Evolutionary conservation across 352 stramenopile species (phyloP).

Genomic region (Globisporangium iwayamae): DNA sequence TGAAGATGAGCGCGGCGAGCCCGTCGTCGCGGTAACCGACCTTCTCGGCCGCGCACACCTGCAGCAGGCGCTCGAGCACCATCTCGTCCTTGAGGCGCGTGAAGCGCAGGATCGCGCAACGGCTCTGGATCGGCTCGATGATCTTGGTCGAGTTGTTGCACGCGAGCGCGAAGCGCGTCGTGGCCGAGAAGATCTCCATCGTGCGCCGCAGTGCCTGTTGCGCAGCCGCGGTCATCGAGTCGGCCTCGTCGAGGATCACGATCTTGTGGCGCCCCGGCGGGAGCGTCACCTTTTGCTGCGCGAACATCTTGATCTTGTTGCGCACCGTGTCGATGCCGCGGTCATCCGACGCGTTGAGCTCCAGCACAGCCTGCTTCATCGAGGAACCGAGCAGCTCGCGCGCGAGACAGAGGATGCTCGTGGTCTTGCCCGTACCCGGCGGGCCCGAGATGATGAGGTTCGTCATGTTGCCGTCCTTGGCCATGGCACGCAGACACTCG

Average conservation of each 20-base stretch:
- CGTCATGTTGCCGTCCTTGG: conserved; percentile 96
- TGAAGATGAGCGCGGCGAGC: conserved; percentile 98
- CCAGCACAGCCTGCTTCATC: conserved; percentile 91
- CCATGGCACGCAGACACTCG: conserved; percentile 93
- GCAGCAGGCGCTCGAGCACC: conserved; percentile 91
- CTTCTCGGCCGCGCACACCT: conserved; percentile 93
- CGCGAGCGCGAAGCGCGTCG: conserved; percentile 97
- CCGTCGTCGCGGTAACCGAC: conserved; percentile 88
- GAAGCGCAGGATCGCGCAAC: conserved; percentile 98
- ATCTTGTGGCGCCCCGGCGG: conserved; percentile 94
- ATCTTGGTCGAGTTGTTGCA: conserved; percentile 99
- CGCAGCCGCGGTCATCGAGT: conserved; percentile 97
- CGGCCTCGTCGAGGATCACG: conserved; percentile 99
- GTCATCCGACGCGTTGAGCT: conserved; percentile 99
- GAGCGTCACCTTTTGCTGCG: conserved; percentile 97
- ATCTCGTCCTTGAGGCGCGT: conserved; percentile 94
- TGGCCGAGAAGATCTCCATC: conserved; percentile 99
- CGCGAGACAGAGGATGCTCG: conserved; percentile 89
- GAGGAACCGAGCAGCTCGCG: conserved; percentile 81
- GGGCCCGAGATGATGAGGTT: conserved; percentile 97
- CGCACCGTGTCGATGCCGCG: conserved; percentile 87
- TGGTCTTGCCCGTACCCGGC: conserved; percentile 93
- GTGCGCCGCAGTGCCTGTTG: conserved; percentile 97
- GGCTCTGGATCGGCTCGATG: conserved; percentile 98
- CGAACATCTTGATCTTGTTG: conserved; percentile 99